These are phyloP conservation scores for Orbilia blumenaviensis DNA, from an alignment of 2,329 filamentous ascomycete species.

Conservation along the genomic window DNA sequence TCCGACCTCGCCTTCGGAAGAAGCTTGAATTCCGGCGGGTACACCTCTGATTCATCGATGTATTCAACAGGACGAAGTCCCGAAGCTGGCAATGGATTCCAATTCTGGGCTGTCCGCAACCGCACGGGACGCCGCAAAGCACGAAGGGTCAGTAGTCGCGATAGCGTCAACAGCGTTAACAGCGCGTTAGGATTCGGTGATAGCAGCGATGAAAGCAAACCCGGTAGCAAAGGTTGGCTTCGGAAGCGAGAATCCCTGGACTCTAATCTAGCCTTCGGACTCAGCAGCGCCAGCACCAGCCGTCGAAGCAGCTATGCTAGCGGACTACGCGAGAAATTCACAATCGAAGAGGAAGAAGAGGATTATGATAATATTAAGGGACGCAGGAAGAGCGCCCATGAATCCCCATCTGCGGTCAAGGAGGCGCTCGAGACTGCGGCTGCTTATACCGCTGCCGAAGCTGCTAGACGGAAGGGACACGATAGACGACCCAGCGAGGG, in stretches of 20 bases:
- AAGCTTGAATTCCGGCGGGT: constrained; percentile 35
- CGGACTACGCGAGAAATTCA: constrained; percentile 18
- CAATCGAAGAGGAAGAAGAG: constrained; percentile 30
- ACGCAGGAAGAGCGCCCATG: background rate
- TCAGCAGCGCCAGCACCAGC: constrained; percentile 34
- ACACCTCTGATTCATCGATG: constrained; percentile 51
- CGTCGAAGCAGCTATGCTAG: constrained; percentile 43
- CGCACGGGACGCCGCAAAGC: constrained; percentile 32
- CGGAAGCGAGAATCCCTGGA: constrained; percentile 41
- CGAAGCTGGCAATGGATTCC: constrained; percentile 38
- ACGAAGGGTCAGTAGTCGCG: constrained; percentile 41
- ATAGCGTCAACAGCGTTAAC: constrained; percentile 48
- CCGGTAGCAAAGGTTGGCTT: constrained; percentile 16
- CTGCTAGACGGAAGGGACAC: constrained; percentile 16
- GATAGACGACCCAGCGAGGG: constrained; percentile 22
- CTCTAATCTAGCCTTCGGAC: constrained; percentile 44
- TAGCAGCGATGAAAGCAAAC: constrained; percentile 26
- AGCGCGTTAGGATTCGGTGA: constrained; percentile 47
- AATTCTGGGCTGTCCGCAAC: constrained; percentile 39
- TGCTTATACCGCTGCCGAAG: constrained; percentile 28
- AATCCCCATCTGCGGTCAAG: constrained; percentile 15
- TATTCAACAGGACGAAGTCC: constrained; percentile 37
- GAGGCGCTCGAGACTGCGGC: constrained; percentile 3
- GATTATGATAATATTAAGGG: constrained; percentile 14
- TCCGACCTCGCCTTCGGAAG: constrained; percentile 34